Conservation (phyloP, 441 rosid genomes). For the Croton laevigatus region DNA sequence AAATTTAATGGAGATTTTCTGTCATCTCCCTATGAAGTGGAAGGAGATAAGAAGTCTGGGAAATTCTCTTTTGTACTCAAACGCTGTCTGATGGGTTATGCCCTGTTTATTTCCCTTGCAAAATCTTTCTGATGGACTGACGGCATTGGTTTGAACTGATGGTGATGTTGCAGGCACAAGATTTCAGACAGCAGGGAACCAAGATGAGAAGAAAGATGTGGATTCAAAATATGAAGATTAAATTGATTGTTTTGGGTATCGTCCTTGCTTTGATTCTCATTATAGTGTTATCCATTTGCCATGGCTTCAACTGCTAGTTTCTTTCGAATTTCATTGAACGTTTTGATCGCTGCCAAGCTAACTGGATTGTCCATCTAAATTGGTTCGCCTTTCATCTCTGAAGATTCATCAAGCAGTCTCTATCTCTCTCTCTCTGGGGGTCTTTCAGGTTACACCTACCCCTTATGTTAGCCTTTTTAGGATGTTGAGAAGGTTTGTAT, state of each 20-base stretch:
- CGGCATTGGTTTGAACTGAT: slow-evolving; percentile 8
- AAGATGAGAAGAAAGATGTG: slow-evolving; percentile 90
- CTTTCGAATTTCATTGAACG: slow-evolving; percentile 16
- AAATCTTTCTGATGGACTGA: not conserved
- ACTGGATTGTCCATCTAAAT: slow-evolving; percentile 23
- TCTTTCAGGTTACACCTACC: slow-evolving; percentile 21
- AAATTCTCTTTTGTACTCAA: not conserved
- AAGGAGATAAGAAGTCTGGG: not conserved
- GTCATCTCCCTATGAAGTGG: not conserved
- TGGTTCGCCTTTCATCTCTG: slow-evolving; percentile 5
- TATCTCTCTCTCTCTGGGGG: not conserved
- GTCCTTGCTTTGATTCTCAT: slow-evolving; percentile 72
- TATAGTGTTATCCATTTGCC: slow-evolving; percentile 70
- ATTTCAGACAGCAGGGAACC: slow-evolving; percentile 86
- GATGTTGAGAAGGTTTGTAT: slow-evolving; percentile 27
- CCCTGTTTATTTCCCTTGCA: not conserved
- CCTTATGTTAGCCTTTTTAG: slow-evolving; percentile 22
- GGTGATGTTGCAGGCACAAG: slow-evolving; percentile 66
- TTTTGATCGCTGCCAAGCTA: slow-evolving; percentile 22
- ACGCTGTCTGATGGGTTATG: not conserved
- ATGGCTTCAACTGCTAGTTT: slow-evolving; percentile 69
- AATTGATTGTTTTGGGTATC: slow-evolving; percentile 73
- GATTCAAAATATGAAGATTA: slow-evolving; percentile 93
- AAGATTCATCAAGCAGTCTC: slow-evolving; percentile 9
- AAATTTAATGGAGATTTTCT: not conserved